These are phyloP conservation scores for Sedum album DNA, from an alignment of 164 flowering plant species.

Conservation along the genomic window DNA sequence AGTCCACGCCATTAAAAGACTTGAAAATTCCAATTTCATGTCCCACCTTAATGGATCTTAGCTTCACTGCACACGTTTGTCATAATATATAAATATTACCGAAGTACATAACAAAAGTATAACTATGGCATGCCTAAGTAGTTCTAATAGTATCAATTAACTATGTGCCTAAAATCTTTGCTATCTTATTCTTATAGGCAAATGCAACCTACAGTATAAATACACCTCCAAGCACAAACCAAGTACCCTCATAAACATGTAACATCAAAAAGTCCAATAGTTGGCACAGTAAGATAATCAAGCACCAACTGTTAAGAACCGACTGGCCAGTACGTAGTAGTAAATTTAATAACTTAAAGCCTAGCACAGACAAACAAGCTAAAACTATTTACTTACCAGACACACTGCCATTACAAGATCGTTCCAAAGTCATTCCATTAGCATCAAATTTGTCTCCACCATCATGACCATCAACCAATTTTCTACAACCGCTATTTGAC, in stretches of 20 bases:
- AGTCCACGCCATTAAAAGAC: constrained; percentile 30
- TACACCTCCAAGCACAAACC: neutral
- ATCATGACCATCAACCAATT: constrained; percentile 8
- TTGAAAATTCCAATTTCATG: constrained; percentile 52
- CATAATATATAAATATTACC: neutral
- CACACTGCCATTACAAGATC: too few species aligned
- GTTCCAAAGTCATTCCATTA: too few species aligned
- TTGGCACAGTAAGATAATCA: neutral
- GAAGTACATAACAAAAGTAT: neutral
- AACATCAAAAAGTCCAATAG: neutral
- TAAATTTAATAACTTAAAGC: neutral
- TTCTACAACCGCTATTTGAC: constrained; percentile 14
- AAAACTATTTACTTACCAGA: constrained; percentile 30
- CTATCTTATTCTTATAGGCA: neutral
- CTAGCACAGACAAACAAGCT: neutral
- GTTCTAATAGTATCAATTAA: neutral
- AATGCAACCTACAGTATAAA: neutral
- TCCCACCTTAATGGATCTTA: constrained; percentile 38
- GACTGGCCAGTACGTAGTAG: too few species aligned
- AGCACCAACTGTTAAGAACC: too few species aligned
- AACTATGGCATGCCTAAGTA: neutral
- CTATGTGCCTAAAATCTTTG: neutral
- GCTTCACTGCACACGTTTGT: constrained; percentile 47
- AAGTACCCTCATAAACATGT: neutral
- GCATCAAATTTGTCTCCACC: constrained; percentile 5